These are phyloP conservation scores for Aegilops sharonensis DNA, from an alignment of 176 grass and related monocot species.

Conservation along the genomic window DNA sequence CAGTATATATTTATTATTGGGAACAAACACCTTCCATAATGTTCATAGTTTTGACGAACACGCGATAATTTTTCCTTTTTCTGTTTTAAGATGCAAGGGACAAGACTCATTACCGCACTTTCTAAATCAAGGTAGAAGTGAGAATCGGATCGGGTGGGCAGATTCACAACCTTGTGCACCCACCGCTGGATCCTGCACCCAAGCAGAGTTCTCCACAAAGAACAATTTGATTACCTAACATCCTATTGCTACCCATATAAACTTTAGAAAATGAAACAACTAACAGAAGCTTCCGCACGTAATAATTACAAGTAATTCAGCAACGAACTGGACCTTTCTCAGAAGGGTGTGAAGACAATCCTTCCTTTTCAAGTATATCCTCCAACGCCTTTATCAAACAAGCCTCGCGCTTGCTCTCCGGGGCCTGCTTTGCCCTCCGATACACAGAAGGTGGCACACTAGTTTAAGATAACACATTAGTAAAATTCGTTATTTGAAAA, in stretches of 20 bases:
- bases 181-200: background rate
- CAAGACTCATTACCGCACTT: background rate
- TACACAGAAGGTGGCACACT: conserved; percentile 87
- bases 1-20: background rate
- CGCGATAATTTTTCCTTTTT: background rate
- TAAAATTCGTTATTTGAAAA: conserved; percentile 21
- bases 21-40: conserved; percentile 13
- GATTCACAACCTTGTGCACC: background rate
- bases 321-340: conserved; percentile 75
- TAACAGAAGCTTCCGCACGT: background rate
- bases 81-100: conserved; percentile 5
- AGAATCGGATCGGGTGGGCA: background rate
- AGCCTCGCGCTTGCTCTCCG: conserved; percentile 79
- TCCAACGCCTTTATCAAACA: conserved; percentile 78
- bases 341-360: conserved; percentile 81
- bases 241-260: background rate
- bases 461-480: conserved; percentile 36
- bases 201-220: background rate
- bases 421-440: conserved; percentile 78
- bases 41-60: conserved; percentile 13
- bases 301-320: conserved; percentile 10
- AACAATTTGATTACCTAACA: background rate
- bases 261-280: conserved; percentile 1
- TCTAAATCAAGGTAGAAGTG: background rate
- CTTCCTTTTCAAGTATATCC: conserved; percentile 94